Evolutionary conservation across 148 eudicot genomes (phyloP).

Genomic region (Fagopyrum esculentum): DNA sequence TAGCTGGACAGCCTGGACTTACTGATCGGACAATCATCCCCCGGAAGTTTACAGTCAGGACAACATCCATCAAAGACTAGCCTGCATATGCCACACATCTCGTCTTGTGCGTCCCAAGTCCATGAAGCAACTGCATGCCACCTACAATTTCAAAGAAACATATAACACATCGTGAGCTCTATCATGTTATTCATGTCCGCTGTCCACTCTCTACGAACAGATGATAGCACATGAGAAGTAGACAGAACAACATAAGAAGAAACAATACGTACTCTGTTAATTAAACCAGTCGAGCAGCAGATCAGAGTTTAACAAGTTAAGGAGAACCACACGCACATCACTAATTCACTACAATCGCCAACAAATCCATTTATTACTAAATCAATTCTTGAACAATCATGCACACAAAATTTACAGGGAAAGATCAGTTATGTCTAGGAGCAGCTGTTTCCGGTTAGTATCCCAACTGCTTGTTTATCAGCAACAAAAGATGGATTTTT

Average conservation of each 20-base stretch:
- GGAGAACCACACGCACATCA: not conserved
- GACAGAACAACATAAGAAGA: not conserved
- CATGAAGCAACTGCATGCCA: constrained; percentile 99
- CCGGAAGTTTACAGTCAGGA: constrained; percentile 95
- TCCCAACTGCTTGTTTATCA: not conserved
- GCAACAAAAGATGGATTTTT: not conserved
- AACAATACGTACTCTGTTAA: constrained; percentile 34
- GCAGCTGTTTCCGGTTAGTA: not conserved
- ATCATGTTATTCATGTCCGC: not conserved
- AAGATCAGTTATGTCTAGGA: not conserved
- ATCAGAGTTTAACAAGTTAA: not conserved
- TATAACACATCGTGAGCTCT: no score
- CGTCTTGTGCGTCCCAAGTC: constrained; percentile 99
- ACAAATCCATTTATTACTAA: not conserved
- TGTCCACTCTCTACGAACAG: not conserved
- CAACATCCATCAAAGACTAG: constrained; percentile 99
- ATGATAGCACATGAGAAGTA: not conserved
- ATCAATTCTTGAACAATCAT: not conserved
- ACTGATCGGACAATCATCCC: constrained; percentile 97
- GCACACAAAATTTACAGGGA: not conserved
- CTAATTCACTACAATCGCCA: not conserved
- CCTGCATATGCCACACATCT: constrained; percentile 94
- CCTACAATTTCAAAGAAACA: constrained; percentile 18
- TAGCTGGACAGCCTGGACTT: constrained; percentile 26
- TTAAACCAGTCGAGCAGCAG: constrained; percentile 10